Evolutionary conservation across 2,329 filamentous ascomycete species (phyloP).

Genomic region (Paecilomyces formosus): DNA sequence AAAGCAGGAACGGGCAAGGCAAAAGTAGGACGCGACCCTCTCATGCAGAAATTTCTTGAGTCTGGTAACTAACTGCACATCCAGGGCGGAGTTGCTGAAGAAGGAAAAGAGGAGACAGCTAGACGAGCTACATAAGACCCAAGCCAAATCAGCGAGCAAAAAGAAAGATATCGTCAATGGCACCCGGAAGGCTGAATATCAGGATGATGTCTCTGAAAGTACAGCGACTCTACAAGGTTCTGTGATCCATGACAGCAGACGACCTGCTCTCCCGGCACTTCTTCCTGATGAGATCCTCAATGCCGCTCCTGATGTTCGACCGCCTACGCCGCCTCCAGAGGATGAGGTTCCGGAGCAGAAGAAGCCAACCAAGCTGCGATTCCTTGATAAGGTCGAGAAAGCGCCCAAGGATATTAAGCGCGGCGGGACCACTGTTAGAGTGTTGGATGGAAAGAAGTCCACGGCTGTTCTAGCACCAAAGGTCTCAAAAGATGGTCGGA

Average conservation of each 20-base stretch:
- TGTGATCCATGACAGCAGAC: conserved; percentile 26
- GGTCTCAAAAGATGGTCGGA: conserved; percentile 31
- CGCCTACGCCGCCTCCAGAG: conserved; percentile 38
- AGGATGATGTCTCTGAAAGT: conserved; percentile 35
- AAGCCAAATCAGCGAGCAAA: conserved; percentile 27
- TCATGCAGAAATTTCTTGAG: not conserved
- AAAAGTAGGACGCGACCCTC: conserved; percentile 21
- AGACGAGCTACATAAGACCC: conserved; percentile 30
- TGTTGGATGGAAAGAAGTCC: conserved; percentile 37
- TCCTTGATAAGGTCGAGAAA: conserved; percentile 42
- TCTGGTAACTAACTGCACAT: conserved; percentile 12
- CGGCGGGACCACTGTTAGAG: conserved; percentile 43
- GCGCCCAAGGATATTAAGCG: conserved; percentile 43
- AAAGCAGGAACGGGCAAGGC: conserved; percentile 28
- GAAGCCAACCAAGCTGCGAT: conserved; percentile 39
- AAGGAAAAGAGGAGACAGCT: conserved; percentile 33
- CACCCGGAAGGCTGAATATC: conserved; percentile 2
- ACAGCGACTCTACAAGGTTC: conserved; percentile 33
- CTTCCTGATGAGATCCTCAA: conserved; percentile 46
- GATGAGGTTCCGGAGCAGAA: conserved; percentile 14
- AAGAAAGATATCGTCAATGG: conserved; percentile 14
- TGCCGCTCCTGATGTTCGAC: conserved; percentile 35
- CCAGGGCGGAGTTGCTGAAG: conserved; percentile 30
- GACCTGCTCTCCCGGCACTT: conserved; percentile 39
- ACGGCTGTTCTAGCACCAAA: conserved; percentile 39